Evolutionary conservation across 192 early-diverging fungal species (phyloP), one percentile per base, ranked within the genome.

Genomic region (Gigaspora rosea): DNA sequence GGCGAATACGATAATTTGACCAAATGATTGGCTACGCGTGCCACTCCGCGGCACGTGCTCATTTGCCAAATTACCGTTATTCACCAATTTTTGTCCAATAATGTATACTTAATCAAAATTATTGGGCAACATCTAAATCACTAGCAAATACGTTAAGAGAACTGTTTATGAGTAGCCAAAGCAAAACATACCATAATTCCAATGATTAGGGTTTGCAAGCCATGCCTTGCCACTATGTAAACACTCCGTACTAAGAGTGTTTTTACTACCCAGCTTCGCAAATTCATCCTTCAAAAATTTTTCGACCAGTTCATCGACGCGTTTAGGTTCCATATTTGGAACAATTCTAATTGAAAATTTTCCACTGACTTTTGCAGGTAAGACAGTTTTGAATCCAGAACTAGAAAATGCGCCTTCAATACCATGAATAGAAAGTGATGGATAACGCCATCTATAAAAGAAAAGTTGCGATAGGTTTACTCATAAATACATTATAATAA

Each of bases 281-380:
- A 97, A 97, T 84, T 97, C 96, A n/a, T 79, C 85, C 0, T 90
- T 82, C 58, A 97, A 80, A 79, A 92, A 92, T 73, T 90, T 83
- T 59, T 85, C 86, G 13, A 98, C 96, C 22, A 91, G 81, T 77
- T 88, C 82, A 68, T 90, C 87, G 59, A 99, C 90, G 76, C 88
- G 84, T 68, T 91, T 90, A 47, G 93, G 94, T n/a, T 93, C 88
- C 91, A 96, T 95, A 86, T 96, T 91, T 77, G 97, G 94, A 52
- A 98, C 97, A 4, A 90, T 92, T 81, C 97, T 94, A 85, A 99
- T 95, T 49, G 95, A 97, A 89, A 99, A 99, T 90, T 99, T 99
- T 78, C 97, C 97, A 76, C 90, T 90, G 65, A 98, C 96, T 74
- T 92, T 91, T 50, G 96, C 94, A 22, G 97, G 97, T 76, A 99